Conservation (phyloP, 2,329 filamentous ascomycete species). For the Trichoderma simmonsii region DNA sequence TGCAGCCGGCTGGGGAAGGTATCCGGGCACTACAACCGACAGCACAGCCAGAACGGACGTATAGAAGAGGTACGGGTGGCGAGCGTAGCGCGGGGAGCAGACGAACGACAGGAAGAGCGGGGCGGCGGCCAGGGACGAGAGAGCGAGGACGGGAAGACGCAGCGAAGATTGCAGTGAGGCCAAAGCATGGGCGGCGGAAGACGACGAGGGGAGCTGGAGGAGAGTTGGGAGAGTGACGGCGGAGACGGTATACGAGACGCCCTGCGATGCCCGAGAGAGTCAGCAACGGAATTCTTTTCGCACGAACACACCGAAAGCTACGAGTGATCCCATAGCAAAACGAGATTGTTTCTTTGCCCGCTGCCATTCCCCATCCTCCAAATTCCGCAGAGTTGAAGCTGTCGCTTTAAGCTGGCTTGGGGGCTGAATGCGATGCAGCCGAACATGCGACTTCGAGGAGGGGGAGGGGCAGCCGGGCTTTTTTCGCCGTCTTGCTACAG, state of each 20-base stretch:
- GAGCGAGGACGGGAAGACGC: constrained; percentile 61
- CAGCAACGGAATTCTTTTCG: background rate
- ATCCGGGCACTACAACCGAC: constrained; percentile 52
- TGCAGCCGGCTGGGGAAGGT: constrained; percentile 40
- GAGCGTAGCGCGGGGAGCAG: constrained; percentile 68
- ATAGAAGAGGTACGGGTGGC: constrained; percentile 90
- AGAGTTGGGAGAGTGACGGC: constrained; percentile 76
- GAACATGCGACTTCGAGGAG: background rate
- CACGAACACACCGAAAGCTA: background rate
- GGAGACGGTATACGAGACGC: constrained; percentile 81
- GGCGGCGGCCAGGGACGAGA: constrained; percentile 66
- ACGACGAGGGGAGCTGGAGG: constrained; percentile 73
- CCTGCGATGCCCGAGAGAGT: constrained; percentile 50
- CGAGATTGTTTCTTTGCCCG: background rate
- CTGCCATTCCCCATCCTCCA: background rate
- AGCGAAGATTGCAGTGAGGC: constrained; percentile 62
- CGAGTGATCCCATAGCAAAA: background rate
- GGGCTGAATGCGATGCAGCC: background rate
- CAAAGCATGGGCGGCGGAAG: constrained; percentile 67
- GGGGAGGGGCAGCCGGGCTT: background rate
- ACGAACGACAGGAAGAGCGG: constrained; percentile 75
- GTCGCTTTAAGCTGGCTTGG: background rate
- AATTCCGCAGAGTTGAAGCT: background rate
- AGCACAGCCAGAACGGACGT: constrained; percentile 67
- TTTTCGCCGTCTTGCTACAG: background rate